Base-by-base conservation (phyloP, 2,329 filamentous ascomycete species). In the Curvularia lunata region DNA sequence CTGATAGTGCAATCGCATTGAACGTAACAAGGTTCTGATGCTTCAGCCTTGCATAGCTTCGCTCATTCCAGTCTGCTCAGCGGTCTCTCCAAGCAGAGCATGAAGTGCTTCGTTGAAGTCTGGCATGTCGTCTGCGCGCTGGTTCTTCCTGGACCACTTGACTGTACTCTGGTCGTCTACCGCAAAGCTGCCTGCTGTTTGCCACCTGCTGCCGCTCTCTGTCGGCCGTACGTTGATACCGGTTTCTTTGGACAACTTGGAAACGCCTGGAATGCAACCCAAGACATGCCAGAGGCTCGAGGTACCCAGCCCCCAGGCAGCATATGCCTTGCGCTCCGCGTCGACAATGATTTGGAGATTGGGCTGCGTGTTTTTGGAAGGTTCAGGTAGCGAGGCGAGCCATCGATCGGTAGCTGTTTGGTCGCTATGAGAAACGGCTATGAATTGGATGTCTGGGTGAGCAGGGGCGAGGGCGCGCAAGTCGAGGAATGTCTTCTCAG, bases 121-220 rank as follows among this genome's bases (percentile, higher is more conserved):
- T 4, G 83, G 77, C 18, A 87, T 62, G 58, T 87, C 83, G 68
- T 84, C 82, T 27, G 85, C 82, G 23, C 80, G 78, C 51, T 65
- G 12, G 81, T 80, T 58, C 30, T 82, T 74, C 54, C 79, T 76
- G 4, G 76, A 78, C 84, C 85, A 88, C 52, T 76, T 78, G 3
- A 89, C 81, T 12, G 77, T 66, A 2, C 85, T 85, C 27, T 79
- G 71, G 5, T 67, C 68, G 69, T 87, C 85, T 27, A 88, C 76
- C 2, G 84, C 87, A 76, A 87, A 91, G 27, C 84, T 85, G 27
- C 88, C 89, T 45, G 83, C 80, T 25, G 79, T 88, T 81, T 91
- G 88, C 88, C 89, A 91, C 51, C 87, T 77, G 62, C 78, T 86
- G 38, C 88, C 88, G 69, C 84, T 89, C 75, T 88, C 85, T 2